Conservation (phyloP, 106 monocot genomes). For the Platanthera guangdongensis region DNA sequence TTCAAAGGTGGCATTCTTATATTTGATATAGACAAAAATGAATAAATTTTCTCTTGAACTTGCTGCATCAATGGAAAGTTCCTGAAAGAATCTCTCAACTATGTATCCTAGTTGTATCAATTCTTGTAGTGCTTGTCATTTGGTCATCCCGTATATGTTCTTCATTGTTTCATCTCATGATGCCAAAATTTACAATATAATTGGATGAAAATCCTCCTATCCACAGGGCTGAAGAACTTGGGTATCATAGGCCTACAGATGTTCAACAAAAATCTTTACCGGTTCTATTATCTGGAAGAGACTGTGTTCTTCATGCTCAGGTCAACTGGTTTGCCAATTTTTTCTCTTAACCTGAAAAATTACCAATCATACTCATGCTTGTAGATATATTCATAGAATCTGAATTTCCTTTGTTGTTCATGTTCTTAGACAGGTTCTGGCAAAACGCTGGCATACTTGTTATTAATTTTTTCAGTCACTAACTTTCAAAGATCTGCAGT, state of each 20-base stretch:
- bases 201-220: neutral
- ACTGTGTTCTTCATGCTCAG: slow-evolving; percentile 73
- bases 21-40: too few species aligned
- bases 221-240: slow-evolving; percentile 54
- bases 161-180: too few species aligned
- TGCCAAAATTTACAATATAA: too few species aligned
- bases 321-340: slow-evolving; percentile 12
- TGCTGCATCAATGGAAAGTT: too few species aligned
- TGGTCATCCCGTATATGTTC: too few species aligned
- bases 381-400: neutral
- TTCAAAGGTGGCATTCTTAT: too few species aligned
- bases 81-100: too few species aligned
- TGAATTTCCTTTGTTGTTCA: slow-evolving; percentile 5
- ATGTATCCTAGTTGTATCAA: too few species aligned
- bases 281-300: slow-evolving; percentile 45
- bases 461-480: slow-evolving; percentile 66
- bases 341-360: neutral
- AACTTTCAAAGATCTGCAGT: slow-evolving; percentile 64
- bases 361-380: neutral
- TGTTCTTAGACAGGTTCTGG: slow-evolving; percentile 91
- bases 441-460: slow-evolving; percentile 88
- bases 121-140: too few species aligned
- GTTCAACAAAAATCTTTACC: slow-evolving; percentile 61
- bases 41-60: too few species aligned
- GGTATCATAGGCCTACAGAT: slow-evolving; percentile 48